phyloP scores from a whole-genome alignment of 176 grass and related monocot genomes.

The Ampelocalamus luodianensis region DNA sequence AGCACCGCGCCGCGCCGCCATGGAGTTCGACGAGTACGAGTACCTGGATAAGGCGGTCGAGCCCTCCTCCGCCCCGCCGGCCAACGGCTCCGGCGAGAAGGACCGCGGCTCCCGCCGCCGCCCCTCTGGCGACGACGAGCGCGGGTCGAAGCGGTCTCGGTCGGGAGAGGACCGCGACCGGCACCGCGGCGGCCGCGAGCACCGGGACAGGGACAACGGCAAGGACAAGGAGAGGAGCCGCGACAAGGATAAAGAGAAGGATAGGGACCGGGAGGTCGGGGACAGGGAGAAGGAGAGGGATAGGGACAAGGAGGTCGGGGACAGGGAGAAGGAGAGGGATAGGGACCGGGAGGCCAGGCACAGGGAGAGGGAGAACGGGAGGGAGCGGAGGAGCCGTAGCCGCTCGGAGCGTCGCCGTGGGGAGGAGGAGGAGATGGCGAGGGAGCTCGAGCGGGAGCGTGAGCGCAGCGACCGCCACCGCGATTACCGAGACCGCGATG shows the following conservation, averaged over 20 bases:
- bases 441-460: slow-evolving; percentile 54
- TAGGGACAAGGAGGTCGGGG: slow-evolving; percentile 28
- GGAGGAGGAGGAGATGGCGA: slow-evolving; percentile 70
- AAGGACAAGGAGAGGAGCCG: slow-evolving; percentile 54
- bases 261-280: slow-evolving; percentile 28
- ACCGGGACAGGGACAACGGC: slow-evolving; percentile 62
- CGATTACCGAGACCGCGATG: slow-evolving; percentile 63
- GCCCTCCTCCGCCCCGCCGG: slow-evolving; percentile 39
- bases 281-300: slow-evolving; percentile 53
- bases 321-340: slow-evolving; percentile 48
- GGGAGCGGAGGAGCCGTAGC: slow-evolving; percentile 74
- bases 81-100: slow-evolving; percentile 70
- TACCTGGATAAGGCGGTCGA: slow-evolving; percentile 95
- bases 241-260: slow-evolving; percentile 54
- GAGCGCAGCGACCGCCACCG: slow-evolving; percentile 54
- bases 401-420: slow-evolving; percentile 58
- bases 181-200: slow-evolving; percentile 56
- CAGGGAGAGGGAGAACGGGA: slow-evolving; percentile 45
- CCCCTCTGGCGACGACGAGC: slow-evolving; percentile 48
- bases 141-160: slow-evolving; percentile 69
- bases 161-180: slow-evolving; percentile 57
- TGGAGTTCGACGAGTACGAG: slow-evolving; percentile 99
- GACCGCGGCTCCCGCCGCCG: slow-evolving; percentile 67
- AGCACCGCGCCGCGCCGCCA: slow-evolving; percentile 34
- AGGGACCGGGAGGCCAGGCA: slow-evolving; percentile 48